Percentiles rank a stretch among this genome's conserved stretches.
Evolutionary conservation across 768 basidiomycete species (phyloP).

Genomic region (Tricholoma bakamatsutake): DNA sequence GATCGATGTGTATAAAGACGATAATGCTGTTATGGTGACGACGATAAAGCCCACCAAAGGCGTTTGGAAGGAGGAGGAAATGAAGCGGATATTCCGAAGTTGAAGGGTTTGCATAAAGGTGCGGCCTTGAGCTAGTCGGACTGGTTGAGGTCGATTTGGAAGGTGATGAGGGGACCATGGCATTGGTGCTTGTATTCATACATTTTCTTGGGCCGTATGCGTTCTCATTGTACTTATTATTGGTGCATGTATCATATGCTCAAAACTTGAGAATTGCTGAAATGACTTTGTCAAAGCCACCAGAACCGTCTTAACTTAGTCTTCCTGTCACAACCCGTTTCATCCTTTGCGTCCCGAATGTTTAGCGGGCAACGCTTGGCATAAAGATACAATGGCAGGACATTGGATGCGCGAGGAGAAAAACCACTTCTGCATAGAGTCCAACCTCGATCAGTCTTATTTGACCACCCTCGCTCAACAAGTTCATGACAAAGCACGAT

Average conservation of each 20-base stretch:
- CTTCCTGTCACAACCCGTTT: no score
- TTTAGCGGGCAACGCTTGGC: no score
- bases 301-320: no score
- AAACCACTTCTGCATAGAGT: no score
- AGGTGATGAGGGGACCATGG: not conserved
- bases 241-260: not conserved
- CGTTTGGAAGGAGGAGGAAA: conserved; percentile 2
- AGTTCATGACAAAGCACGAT: no score
- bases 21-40: conserved; percentile 2
- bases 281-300: no score
- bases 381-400: no score
- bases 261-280: not conserved
- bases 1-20: not conserved
- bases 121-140: not conserved
- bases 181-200: not conserved
- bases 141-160: not conserved
- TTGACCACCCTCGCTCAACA: no score
- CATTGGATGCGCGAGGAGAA: no score
- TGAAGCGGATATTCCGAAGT: conserved; percentile 4
- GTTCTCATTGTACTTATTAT: not conserved
- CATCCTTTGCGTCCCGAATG: no score
- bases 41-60: not conserved
- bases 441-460: no score
- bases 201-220: not conserved
- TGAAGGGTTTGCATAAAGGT: not conserved